Evolutionary conservation across 2,329 filamentous ascomycete species (phyloP), one percentile per base, ranked within the genome.

Genomic region (Botrytis sinoallii): DNA sequence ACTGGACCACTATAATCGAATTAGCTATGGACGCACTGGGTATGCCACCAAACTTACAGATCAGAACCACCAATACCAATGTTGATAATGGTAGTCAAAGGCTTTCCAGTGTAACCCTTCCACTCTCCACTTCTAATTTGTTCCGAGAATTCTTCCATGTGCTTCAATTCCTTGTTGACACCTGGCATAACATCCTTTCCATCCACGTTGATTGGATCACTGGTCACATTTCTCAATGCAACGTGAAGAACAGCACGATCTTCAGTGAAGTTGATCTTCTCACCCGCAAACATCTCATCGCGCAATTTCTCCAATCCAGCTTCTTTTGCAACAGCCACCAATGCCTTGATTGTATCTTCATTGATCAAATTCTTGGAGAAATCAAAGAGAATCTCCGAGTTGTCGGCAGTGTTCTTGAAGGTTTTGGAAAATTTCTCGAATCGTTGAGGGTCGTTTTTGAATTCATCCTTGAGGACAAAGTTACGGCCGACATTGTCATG

Each of bases 221-320:
- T 94, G 83, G 90, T 88, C 77, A 94, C 91, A 83, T 99, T 99
- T 83, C 96, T 92, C 81, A 99, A 89, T 67, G 96, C 96, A 79
- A 93, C 89, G 85, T 99, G 96, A 87, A 97, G 97, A 77, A 99
- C 96, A 77, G 96, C 96, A 77, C 96, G 92, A 82, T 95, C 88
- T 88, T 99, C 96, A 75, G 96, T 99, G 86, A 98, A 98, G 89
- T 99, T 99, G 88, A 99, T 98, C 89, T 97, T 95, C 82, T 98
- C 93, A 79, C 96, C 96, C 74, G 90, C 91, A 85, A 99, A 99
- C 95, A 99, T 97, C 82, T 91, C 91, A 89, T 99, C 95, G 77
- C 96, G 92, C 83, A 98, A 93, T 87, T 97, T 89, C 87, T 97
- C 95, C 57, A 99, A 84, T 78, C 92, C 91, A 77, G 95, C 94